Evolutionary conservation across 176 grass and related monocot species (phyloP).

Genomic region (Carex cristatella): DNA sequence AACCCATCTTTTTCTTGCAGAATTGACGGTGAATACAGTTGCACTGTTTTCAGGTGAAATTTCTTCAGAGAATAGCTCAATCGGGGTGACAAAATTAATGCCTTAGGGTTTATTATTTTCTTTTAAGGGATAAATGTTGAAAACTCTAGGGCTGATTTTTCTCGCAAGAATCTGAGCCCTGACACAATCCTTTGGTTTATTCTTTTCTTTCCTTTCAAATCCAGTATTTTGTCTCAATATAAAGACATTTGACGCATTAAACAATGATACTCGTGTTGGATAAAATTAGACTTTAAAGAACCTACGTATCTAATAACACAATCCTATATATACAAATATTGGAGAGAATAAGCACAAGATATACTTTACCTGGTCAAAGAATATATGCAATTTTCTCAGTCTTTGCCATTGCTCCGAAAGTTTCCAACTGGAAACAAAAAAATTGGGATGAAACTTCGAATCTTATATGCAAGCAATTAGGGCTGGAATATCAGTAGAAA

Average conservation of each 20-base stretch:
- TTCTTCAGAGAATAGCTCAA: no score
- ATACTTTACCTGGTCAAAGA: constrained; percentile 64
- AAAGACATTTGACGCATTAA: no score
- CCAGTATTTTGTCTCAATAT: background rate
- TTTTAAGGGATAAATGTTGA: constrained; percentile 67
- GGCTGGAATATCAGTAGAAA: no score
- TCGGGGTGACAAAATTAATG: no score
- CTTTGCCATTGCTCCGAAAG: constrained; percentile 97
- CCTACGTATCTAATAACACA: background rate
- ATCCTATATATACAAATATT: background rate
- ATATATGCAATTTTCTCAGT: constrained; percentile 95
- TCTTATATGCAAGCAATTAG: no score
- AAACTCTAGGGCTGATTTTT: constrained; percentile 90
- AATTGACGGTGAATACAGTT: no score
- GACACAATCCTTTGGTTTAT: constrained; percentile 42
- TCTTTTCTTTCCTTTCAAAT: background rate
- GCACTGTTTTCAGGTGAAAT: no score
- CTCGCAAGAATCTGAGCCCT: constrained; percentile 88
- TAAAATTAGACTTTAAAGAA: background rate
- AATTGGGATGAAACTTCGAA: background rate
- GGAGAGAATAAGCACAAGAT: background rate
- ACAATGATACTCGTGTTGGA: background rate
- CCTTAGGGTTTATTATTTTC: constrained; percentile 63
- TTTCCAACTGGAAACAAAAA: constrained; percentile 60
- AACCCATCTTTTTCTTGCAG: no score